Conservation (phyloP, 257 asterid genomes). For the Solanum piurae region DNA sequence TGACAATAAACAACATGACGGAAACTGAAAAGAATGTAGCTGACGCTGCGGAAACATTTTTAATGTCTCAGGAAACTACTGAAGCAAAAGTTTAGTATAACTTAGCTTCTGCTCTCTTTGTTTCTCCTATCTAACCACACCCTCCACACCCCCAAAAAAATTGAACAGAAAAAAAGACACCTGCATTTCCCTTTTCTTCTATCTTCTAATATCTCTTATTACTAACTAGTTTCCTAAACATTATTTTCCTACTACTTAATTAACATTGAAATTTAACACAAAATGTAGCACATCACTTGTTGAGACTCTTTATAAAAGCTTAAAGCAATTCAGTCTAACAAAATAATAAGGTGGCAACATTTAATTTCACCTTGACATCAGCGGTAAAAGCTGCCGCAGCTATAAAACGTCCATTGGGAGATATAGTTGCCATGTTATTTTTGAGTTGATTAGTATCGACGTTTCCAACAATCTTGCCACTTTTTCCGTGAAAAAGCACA, state of each 20-base stretch:
- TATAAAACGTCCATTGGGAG: slow-evolving; percentile 95
- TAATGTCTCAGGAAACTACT: background rate
- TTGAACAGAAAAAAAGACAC: background rate
- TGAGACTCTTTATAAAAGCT: background rate
- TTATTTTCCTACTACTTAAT: background rate
- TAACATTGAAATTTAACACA: background rate
- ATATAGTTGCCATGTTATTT: slow-evolving; percentile 87
- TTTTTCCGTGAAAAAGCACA: slow-evolving; percentile 78
- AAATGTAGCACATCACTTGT: background rate
- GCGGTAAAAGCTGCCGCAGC: slow-evolving; percentile 99
- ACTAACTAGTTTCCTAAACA: background rate
- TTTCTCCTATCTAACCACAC: background rate
- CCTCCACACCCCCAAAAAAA: background rate
- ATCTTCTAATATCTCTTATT: background rate
- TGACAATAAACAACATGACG: background rate
- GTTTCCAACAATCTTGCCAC: slow-evolving; percentile 73
- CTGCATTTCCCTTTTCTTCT: background rate
- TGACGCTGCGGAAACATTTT: background rate
- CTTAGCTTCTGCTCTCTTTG: background rate
- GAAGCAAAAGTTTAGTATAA: background rate
- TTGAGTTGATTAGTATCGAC: slow-evolving; percentile 95
- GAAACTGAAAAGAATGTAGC: background rate
- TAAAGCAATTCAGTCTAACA: background rate
- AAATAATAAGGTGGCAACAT: background rate
- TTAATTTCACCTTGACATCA: slow-evolving; percentile 75